Evolutionary conservation across 345 rosid species (phyloP), one percentile per base, ranked within the genome.

Genomic region (Reutealis trisperma): DNA sequence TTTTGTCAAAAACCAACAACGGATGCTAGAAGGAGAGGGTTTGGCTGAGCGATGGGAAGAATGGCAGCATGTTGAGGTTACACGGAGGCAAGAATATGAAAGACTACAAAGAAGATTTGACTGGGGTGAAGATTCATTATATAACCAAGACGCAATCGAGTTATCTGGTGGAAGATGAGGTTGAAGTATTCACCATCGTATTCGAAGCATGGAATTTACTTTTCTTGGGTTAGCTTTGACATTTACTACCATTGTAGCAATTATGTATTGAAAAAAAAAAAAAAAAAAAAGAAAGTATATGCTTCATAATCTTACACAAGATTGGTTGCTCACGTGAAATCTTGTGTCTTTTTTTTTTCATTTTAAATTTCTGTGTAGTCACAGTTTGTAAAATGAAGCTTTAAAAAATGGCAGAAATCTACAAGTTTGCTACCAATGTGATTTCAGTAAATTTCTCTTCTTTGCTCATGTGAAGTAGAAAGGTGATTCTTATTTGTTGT

Each of bases 11-110:
- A n/a, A n/a, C n/a, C n/a, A n/a, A n/a, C n/a, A n/a, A 30, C 75
- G 97, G 86, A 93, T 96, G 99, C 85, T 96, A 71, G 99, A 96
- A 86, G 99, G 99, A 60, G 99, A 96, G 77, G 99, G 97, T 62
- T 83, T 93, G 30, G 98, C 98, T 0, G 97, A 96, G 87, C 90
- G 97, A 82, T 93, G 99, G 99, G 95, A 92, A 85, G 99, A 92
- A 80, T 96, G 99, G 99, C 96, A 92, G 89, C 83, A 90, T 15
- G 88, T 89, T 13, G 98, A 93, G 84, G 93, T 90, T 54, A 90
- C 84, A 15, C 91, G 95, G 24, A 86, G 96, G 77, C 94, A 96
- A 81, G 98, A 93, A 72, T 88, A 89, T 13, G 97, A 93, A 78
- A 81, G 94, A 74, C 21, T 92, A 74, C 98, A 93, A 83, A 87